Base-by-base conservation (phyloP, 441 rosid genomes). In the Raphanus hybrid region DNA sequence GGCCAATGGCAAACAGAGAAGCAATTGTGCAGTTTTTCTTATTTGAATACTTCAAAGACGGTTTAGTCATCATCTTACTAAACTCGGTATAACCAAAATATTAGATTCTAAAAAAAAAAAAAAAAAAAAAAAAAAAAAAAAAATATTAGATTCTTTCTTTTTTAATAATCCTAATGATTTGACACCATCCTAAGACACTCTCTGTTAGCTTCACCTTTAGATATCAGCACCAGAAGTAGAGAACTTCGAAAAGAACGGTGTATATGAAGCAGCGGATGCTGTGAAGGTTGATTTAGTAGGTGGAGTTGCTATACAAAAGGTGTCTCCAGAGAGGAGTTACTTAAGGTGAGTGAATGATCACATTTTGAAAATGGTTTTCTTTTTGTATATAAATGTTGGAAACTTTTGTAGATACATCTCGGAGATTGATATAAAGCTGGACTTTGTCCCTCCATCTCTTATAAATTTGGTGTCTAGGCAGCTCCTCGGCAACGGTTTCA, bases 241-340 rank as follows among this genome's bases (percentile, higher is more conserved):
- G 83, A 86, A 73, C 75, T 78, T 91, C 20, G 88, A 86, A 55
- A 93, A 92, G 18, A 87, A 77, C 64, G 83, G 82, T 61, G 80
- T 90, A 57, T 92, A 92, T 23, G 89, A 90, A 81, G 85, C 84
- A 32, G 80, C 80, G 67, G 97, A 90, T 64, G 92, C 88, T 32
- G 91, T 90, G 64, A 88, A 97, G 85, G 80, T 92, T 77, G 97
- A 86, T 69, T n/a, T 91, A 64, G 90, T 89, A 37, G 99, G 99
- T 58, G 99, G 98, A 66, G 92, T 89, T 83, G 99, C 96, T 5
- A 64, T 92, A 54, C 98, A 96, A 78, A 96, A 89, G 86, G 97
- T 93, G 77, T 79, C 86, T 43, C 58, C 86, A 10, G 82, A 82
- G 78, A 88, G 92, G 85, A 92, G 97, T 85, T 96, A 91, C 82